Percentiles rank a stretch among this genome's conserved stretches.
Evolutionary conservation across 108 stramenopile species (phyloP).

Genomic region (Cyclotella choctawhatcheeana): DNA sequence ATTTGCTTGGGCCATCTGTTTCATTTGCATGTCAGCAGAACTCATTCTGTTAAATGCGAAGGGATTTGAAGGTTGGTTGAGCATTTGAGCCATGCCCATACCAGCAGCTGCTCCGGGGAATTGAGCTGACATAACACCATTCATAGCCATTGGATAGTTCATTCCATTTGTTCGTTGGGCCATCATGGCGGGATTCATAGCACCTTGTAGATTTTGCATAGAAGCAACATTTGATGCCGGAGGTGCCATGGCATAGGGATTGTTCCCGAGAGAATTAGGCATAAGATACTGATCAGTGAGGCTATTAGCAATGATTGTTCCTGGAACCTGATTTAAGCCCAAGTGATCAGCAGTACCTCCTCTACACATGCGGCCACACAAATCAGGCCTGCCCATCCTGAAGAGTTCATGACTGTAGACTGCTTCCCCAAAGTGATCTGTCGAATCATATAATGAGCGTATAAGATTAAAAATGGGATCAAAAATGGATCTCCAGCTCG

Average conservation of each 20-base stretch:
- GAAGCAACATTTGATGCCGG: not conserved
- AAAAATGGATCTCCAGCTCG: no score
- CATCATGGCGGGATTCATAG: not conserved
- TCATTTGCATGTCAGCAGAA: not conserved
- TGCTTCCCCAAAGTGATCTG: not conserved
- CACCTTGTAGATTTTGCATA: not conserved
- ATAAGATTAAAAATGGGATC: no score
- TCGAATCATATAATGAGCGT: no score
- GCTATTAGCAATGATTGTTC: not conserved
- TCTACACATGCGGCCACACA: not conserved
- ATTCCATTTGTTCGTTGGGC: not conserved
- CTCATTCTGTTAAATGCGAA: not conserved
- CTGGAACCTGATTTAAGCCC: not conserved
- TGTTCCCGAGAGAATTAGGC: not conserved
- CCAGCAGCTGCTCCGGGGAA: not conserved
- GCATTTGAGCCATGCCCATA: no score
- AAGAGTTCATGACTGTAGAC: slow-evolving; percentile 3
- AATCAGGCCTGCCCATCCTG: slow-evolving; percentile 2
- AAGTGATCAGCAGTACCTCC: not conserved
- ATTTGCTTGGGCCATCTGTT: not conserved
- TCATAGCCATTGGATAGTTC: slow-evolving; percentile 1
- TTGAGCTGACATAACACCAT: not conserved
- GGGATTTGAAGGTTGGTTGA: not conserved
- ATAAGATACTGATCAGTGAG: not conserved
- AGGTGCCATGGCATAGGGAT: not conserved